Conservation (phyloP, 73 alveolate genomes). For the Paramecium octaurelia region DNA sequence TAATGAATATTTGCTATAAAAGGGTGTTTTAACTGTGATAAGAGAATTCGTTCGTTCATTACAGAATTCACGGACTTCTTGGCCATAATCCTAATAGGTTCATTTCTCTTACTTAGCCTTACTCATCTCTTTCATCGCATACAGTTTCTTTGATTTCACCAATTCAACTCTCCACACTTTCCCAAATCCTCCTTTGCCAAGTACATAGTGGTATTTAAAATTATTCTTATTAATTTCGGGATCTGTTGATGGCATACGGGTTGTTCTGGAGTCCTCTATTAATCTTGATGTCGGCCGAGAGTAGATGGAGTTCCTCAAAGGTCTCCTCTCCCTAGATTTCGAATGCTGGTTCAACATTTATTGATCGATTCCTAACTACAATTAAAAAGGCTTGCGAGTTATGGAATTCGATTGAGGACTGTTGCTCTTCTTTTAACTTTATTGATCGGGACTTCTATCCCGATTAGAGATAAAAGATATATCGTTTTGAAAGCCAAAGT, state of each 20-base stretch:
- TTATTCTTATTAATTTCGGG: not conserved
- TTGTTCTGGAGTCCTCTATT: not conserved
- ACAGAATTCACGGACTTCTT: constrained; percentile 82
- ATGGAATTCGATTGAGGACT: not conserved
- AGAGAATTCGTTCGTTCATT: constrained; percentile 75
- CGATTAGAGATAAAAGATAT: not conserved
- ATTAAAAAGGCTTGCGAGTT: not conserved
- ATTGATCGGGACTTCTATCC: not conserved
- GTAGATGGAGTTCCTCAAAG: not conserved
- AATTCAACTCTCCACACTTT: constrained; percentile 79
- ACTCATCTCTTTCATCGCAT: constrained; percentile 79
- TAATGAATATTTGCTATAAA: constrained; percentile 80
- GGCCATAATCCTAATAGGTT: constrained; percentile 67
- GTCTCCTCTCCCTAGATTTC: not conserved
- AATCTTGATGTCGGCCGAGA: not conserved
- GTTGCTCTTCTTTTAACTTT: not conserved
- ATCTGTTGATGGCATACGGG: not conserved
- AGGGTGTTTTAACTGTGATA: constrained; percentile 75
- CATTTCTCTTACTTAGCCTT: constrained; percentile 42
- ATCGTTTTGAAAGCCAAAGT: not conserved
- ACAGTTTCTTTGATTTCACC: constrained; percentile 65
- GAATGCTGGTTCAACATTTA: not conserved
- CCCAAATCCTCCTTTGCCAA: constrained; percentile 36
- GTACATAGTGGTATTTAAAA: constrained; percentile 31
- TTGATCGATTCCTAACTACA: not conserved